These are phyloP conservation scores for Alternaria ethzedia DNA, from an alignment of 2,329 filamentous ascomycete genomes.

Conservation along the genomic window DNA sequence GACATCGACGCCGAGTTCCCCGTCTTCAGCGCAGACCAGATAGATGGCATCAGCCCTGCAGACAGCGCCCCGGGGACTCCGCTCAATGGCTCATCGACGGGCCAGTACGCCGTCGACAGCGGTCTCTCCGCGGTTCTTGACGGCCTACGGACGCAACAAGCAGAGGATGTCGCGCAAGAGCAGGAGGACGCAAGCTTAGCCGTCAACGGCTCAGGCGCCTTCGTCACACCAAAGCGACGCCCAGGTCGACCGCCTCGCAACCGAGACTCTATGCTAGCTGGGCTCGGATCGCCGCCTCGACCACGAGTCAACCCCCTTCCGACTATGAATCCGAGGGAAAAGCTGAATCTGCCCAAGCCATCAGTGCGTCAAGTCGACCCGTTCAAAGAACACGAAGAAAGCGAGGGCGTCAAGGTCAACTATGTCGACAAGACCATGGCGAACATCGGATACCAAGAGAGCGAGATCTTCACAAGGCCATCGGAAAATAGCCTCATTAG, in stretches of 20 bases:
- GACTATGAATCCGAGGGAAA: slow-evolving; percentile 81
- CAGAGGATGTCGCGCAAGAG: slow-evolving; percentile 27
- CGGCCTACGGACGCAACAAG: slow-evolving; percentile 43
- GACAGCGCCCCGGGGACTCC: slow-evolving; percentile 58
- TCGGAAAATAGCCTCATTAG: slow-evolving; percentile 70
- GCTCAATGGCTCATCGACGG: slow-evolving; percentile 30
- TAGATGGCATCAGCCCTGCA: slow-evolving; percentile 70
- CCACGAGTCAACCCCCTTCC: slow-evolving; percentile 76
- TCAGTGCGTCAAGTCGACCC: slow-evolving; percentile 78
- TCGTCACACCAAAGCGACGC: slow-evolving; percentile 59
- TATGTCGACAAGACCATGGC: slow-evolving; percentile 98
- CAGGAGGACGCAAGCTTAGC: slow-evolving; percentile 17
- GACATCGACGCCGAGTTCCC: slow-evolving; percentile 84
- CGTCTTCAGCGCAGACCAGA: slow-evolving; percentile 80
- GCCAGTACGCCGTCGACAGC: slow-evolving; percentile 43
- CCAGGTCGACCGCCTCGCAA: slow-evolving; percentile 71
- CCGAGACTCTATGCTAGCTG: slow-evolving; percentile 65
- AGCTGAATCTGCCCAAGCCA: slow-evolving; percentile 76
- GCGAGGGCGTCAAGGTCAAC: slow-evolving; percentile 81
- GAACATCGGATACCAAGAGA: slow-evolving; percentile 94
- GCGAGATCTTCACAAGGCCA: slow-evolving; percentile 82
- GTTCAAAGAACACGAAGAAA: slow-evolving; percentile 82
- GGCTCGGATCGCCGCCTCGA: slow-evolving; percentile 65
- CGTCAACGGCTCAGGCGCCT: slow-evolving; percentile 24
- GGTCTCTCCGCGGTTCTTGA: slow-evolving; percentile 45